Conservation (phyloP, 2,329 filamentous ascomycete species). For the Polytolypa hystricis region DNA sequence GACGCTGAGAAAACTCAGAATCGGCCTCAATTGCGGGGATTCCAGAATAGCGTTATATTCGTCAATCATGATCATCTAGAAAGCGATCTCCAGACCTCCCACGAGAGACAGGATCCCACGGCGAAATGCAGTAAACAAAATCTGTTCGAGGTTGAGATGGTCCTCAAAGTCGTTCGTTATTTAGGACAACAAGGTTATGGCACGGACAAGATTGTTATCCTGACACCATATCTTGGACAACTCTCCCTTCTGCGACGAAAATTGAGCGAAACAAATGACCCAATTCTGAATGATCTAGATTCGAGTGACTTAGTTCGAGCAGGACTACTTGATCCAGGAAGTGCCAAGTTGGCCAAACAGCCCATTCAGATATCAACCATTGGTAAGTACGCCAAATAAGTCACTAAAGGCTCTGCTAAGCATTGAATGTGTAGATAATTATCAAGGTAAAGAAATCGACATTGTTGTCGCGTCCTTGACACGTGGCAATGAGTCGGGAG, state of each 20-base stretch:
- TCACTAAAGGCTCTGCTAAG: slow-evolving; percentile 1
- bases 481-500: slow-evolving; percentile 49
- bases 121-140: slow-evolving; percentile 50
- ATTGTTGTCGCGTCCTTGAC: slow-evolving; percentile 60
- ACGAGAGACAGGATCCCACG: slow-evolving; percentile 42
- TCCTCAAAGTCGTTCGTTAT: slow-evolving; percentile 54
- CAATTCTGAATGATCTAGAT: slow-evolving; percentile 58
- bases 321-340: slow-evolving; percentile 47
- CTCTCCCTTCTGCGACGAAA: slow-evolving; percentile 39
- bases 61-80: slow-evolving; percentile 53
- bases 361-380: slow-evolving; percentile 56
- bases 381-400: slow-evolving; percentile 35
- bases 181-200: slow-evolving; percentile 61
- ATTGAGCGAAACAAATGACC: slow-evolving; percentile 49
- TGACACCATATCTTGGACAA: slow-evolving; percentile 52
- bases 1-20: slow-evolving; percentile 43
- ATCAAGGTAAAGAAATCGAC: slow-evolving; percentile 65
- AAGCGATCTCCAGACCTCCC: slow-evolving; percentile 29
- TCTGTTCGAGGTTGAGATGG: slow-evolving; percentile 53
- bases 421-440: slow-evolving; percentile 48
- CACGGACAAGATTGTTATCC: slow-evolving; percentile 52
- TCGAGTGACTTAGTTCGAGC: slow-evolving; percentile 50
- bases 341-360: slow-evolving; percentile 41
- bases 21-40: slow-evolving; percentile 42
- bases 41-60: slow-evolving; percentile 53